phyloP scores from a whole-genome alignment of 2,329 filamentous ascomycete genomes.

The Colletotrichum paranaense region DNA sequence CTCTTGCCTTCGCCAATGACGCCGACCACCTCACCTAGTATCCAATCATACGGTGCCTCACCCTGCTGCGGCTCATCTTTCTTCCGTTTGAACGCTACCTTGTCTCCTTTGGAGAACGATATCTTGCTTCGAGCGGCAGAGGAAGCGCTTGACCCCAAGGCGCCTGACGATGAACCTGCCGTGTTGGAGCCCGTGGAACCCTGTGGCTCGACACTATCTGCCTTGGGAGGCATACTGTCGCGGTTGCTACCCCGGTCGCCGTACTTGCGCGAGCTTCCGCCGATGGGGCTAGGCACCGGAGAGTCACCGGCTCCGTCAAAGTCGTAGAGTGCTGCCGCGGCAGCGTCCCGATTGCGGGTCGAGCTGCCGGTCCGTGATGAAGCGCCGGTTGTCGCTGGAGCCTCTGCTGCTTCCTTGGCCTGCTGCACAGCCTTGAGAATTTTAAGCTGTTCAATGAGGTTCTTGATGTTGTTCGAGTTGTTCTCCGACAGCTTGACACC shows the following conservation, averaged over 20 bases:
- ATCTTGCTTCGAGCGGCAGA: conserved; percentile 53
- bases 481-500: conserved; percentile 55
- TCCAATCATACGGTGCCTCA: conserved; percentile 70
- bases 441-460: conserved; percentile 55
- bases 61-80: conserved; percentile 52
- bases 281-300: conserved; percentile 57
- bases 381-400: conserved; percentile 36
- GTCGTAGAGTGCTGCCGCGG: conserved; percentile 53
- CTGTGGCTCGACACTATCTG: conserved; percentile 67
- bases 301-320: conserved; percentile 59
- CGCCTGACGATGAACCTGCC: conserved; percentile 41
- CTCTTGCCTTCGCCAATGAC: conserved; percentile 82
- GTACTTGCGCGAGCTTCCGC: conserved; percentile 45
- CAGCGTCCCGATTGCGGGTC: conserved; percentile 32
- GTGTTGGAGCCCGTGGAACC: conserved; percentile 51
- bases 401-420: conserved; percentile 53
- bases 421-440: conserved; percentile 55
- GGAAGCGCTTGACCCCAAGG: conserved; percentile 30
- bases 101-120: conserved; percentile 70
- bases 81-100: conserved; percentile 75
- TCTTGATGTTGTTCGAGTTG: conserved; percentile 49
- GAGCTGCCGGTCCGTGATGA: conserved; percentile 36
- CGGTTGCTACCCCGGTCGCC: conserved; percentile 52
- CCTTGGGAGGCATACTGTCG: conserved; percentile 66
- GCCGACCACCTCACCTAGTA: conserved; percentile 81